Conservation (phyloP, 805 yeast species). For the Tetrapisispora nanseiensis region DNA sequence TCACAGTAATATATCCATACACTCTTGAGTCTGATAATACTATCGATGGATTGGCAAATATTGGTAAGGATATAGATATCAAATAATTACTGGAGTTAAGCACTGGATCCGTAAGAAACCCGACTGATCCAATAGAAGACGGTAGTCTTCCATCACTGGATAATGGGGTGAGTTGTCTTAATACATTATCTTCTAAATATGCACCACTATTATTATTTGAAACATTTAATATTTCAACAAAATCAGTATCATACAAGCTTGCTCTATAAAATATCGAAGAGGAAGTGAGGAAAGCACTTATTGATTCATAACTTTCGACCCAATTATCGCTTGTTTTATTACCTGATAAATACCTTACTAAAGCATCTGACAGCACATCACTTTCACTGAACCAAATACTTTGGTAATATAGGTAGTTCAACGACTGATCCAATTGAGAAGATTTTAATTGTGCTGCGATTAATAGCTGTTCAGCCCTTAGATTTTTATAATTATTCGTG, state of each 20-base stretch:
- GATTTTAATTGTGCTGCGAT: conserved; percentile 77
- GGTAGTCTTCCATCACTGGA: conserved; percentile 39
- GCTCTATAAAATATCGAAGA: conserved; percentile 57
- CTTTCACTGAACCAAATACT: conserved; percentile 53
- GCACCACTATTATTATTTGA: conserved; percentile 34
- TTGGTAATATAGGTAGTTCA: conserved; percentile 57
- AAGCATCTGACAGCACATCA: conserved; percentile 49
- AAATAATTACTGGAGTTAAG: conserved; percentile 38
- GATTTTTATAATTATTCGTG: conserved; percentile 46
- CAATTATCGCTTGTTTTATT: conserved; percentile 46
- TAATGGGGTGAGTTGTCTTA: conserved; percentile 41
- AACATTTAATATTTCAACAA: conserved; percentile 38
- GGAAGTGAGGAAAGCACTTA: conserved; percentile 55
- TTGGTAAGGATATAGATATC: conserved; percentile 70
- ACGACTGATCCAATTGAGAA: conserved; percentile 63
- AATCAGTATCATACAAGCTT: conserved; percentile 53
- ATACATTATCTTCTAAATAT: conserved; percentile 23
- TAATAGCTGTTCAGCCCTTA: conserved; percentile 61
- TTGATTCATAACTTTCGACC: conserved; percentile 36
- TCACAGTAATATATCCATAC: conserved; percentile 62
- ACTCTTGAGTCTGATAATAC: conserved; percentile 46
- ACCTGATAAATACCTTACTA: conserved; percentile 61
- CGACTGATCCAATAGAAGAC: conserved; percentile 33
- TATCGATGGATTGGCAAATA: conserved; percentile 65
- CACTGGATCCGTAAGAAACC: conserved; percentile 61